phyloP scores from a whole-genome alignment of 148 eudicot species.

The Chenopodium suecicum region DNA sequence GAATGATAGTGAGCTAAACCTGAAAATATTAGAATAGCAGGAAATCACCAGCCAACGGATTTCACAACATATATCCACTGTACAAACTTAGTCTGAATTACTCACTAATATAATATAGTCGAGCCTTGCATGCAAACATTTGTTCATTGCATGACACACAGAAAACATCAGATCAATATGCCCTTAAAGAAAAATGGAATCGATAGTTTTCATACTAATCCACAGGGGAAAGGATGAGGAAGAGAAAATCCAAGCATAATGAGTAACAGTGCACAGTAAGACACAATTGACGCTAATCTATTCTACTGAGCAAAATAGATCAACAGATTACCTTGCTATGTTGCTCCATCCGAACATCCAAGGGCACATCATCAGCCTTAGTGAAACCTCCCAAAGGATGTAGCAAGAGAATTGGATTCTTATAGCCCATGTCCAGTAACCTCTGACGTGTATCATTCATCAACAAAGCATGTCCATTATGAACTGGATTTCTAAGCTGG shows the following conservation, averaged over 20 bases:
- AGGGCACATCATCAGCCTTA: slow-evolving; percentile 87
- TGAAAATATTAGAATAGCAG: neutral
- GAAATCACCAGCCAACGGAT: neutral
- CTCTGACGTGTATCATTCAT: slow-evolving; percentile 79
- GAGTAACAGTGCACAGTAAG: neutral
- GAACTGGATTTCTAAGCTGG: slow-evolving; percentile 83
- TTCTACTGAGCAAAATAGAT: neutral
- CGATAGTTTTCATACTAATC: neutral
- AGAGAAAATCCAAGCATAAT: neutral
- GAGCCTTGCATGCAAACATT: neutral
- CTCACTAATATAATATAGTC: neutral
- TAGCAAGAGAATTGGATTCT: slow-evolving; percentile 77
- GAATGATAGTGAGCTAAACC: neutral
- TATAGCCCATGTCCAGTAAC: slow-evolving; percentile 70
- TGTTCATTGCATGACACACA: neutral
- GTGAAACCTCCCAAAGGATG: slow-evolving; percentile 83
- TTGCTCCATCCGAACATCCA: slow-evolving; percentile 84
- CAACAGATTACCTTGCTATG: slow-evolving; percentile 64
- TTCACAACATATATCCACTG: neutral
- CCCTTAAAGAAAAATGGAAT: neutral
- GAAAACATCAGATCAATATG: neutral
- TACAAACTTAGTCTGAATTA: neutral
- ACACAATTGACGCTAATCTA: neutral
- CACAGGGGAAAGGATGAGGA: neutral
- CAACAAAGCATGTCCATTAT: slow-evolving; percentile 82